A percentile compares a stretch with the other conserved stretches of the same genome.
These are phyloP conservation scores for Neopestalotiopsis sp. DNA, from an alignment of 2,329 filamentous ascomycete species.

Conservation along the genomic window DNA sequence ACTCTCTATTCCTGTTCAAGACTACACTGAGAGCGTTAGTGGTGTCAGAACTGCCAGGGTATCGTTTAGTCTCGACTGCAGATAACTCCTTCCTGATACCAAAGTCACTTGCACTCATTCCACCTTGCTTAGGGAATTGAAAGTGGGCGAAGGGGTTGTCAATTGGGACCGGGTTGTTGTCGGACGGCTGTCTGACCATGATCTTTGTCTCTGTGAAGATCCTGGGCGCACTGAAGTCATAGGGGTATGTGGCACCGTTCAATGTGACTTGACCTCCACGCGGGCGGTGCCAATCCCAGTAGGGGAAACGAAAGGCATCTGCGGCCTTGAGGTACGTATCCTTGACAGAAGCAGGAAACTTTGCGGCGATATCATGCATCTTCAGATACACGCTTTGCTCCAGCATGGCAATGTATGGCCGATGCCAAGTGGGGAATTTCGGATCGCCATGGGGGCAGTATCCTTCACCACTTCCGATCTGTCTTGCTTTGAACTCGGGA, in stretches of 20 bases:
- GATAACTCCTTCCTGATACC: not conserved
- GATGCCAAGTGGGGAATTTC: conserved; percentile 36
- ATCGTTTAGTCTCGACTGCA: not conserved
- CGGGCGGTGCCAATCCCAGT: conserved; percentile 20
- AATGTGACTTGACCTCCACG: not conserved
- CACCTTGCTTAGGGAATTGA: not conserved
- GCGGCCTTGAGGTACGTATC: conserved; percentile 12
- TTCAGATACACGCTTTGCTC: conserved; percentile 27
- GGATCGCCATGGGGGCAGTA: conserved; percentile 33
- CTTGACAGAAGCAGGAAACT: not conserved
- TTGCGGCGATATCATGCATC: conserved; percentile 2
- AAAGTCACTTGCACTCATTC: not conserved
- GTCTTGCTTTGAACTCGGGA: not conserved
- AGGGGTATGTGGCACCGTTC: not conserved
- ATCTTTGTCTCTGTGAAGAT: not conserved
- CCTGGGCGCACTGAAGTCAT: not conserved
- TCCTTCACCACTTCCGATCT: conserved; percentile 24
- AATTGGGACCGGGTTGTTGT: conserved; percentile 5
- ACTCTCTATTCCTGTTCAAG: not conserved
- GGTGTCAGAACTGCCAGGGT: not conserved
- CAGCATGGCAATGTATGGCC: conserved; percentile 33
- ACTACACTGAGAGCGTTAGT: not conserved
- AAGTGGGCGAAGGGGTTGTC: conserved; percentile 25
- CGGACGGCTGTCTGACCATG: not conserved
- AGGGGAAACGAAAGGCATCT: conserved; percentile 18